Evolutionary conservation across 768 basidiomycete genomes (phyloP).

Genomic region (Trametes cubensis): DNA sequence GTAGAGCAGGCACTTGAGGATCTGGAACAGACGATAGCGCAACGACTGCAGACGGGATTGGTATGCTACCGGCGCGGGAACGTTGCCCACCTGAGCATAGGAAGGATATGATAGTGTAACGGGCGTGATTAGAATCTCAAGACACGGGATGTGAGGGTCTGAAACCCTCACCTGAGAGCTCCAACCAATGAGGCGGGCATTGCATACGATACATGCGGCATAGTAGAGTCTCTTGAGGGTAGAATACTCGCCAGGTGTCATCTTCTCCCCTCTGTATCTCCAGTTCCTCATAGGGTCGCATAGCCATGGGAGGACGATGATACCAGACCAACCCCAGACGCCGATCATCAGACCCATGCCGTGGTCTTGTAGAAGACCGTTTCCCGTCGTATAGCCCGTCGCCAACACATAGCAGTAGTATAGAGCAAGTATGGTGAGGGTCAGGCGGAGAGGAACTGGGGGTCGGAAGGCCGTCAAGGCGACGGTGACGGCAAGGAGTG

Average conservation of each 20-base stretch:
- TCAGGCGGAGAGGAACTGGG: not conserved
- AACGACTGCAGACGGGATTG: conserved; percentile 2
- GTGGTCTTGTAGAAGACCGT: not conserved
- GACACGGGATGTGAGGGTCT: not conserved
- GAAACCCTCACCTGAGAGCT: not conserved
- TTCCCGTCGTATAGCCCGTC: not conserved
- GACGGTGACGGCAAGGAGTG: no score
- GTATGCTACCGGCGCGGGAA: conserved; percentile 5
- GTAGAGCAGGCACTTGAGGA: conserved; percentile 2
- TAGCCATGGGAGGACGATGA: not conserved
- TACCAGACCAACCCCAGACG: not conserved
- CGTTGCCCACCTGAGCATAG: conserved; percentile 5
- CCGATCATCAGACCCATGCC: not conserved
- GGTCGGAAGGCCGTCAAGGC: not conserved
- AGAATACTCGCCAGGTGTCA: not conserved
- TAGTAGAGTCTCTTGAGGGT: not conserved
- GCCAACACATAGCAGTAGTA: not conserved
- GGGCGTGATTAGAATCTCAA: not conserved
- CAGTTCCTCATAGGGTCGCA: not conserved
- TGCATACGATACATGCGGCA: not conserved
- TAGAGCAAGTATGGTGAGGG: not conserved
- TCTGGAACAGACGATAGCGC: not conserved
- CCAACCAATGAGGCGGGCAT: not conserved
- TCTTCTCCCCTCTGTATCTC: not conserved
- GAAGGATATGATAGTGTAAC: not conserved